Evolutionary conservation across 257 asterid species (phyloP).

Genomic region (Penstemon davidsonii): DNA sequence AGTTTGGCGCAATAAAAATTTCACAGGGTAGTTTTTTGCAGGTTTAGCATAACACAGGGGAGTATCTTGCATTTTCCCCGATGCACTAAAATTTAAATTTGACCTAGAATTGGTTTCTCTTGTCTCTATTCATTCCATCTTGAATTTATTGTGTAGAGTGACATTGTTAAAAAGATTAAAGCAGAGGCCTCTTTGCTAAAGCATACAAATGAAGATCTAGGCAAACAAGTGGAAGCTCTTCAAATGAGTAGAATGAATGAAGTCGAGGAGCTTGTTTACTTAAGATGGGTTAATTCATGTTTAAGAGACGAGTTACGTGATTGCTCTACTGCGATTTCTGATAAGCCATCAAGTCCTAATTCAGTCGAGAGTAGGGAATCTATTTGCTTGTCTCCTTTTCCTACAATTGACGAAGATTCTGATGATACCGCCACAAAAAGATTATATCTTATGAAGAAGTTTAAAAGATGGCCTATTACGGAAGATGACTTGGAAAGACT

Average conservation of each 20-base stretch:
- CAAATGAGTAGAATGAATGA: constrained; percentile 86
- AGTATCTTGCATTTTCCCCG: too few species aligned
- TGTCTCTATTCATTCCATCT: constrained; percentile 7
- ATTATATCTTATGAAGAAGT: constrained; percentile 61
- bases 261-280: constrained; percentile 89
- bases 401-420: constrained; percentile 48
- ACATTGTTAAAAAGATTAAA: constrained; percentile 59
- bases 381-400: constrained; percentile 52
- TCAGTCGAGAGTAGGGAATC: constrained; percentile 56
- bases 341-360: constrained; percentile 46
- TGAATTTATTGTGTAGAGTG: constrained; percentile 44
- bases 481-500: constrained; percentile 65
- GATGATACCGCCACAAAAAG: constrained; percentile 45
- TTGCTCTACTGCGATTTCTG: constrained; percentile 39
- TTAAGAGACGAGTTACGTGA: constrained; percentile 68
- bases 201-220: constrained; percentile 72
- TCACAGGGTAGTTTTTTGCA: too few species aligned
- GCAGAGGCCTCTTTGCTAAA: constrained; percentile 77
- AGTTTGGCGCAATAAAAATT: too few species aligned
- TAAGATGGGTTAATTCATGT: constrained; percentile 91
- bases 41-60: too few species aligned
- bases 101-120: constrained; percentile 14
- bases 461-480: constrained; percentile 77
- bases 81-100: background rate
- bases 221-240: constrained; percentile 95